Percentiles rank a stretch among this genome's conserved stretches.
Evolutionary conservation across 2,329 filamentous ascomycete species (phyloP).

Genomic region (Colletotrichum aenigma): DNA sequence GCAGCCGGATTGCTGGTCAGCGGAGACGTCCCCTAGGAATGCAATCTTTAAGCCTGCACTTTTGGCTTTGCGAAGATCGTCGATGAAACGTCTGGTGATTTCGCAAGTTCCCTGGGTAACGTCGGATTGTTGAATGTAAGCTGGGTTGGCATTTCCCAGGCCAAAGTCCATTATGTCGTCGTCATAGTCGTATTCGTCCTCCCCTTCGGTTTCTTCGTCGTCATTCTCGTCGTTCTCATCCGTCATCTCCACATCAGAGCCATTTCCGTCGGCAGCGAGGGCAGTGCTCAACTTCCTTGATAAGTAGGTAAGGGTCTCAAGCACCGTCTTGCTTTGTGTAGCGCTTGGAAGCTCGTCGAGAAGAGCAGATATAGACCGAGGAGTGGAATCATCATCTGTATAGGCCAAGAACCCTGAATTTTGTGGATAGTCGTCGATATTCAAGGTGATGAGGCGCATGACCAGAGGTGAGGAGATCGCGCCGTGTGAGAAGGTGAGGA

Average conservation of each 20-base stretch:
- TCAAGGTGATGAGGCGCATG: constrained; percentile 21
- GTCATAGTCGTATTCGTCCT: constrained; percentile 33
- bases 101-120: constrained; percentile 28
- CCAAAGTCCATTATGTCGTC: constrained; percentile 34
- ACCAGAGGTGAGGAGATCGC: constrained; percentile 30
- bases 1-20: constrained; percentile 37
- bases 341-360: constrained; percentile 51
- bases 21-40: constrained; percentile 53
- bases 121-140: constrained; percentile 1
- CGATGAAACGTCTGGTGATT: constrained; percentile 36
- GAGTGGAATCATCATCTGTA: constrained; percentile 40
- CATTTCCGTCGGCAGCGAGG: constrained; percentile 33
- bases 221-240: constrained; percentile 28
- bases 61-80: constrained; percentile 66
- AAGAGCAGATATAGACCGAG: constrained; percentile 29
- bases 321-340: constrained; percentile 46
- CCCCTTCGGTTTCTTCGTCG: constrained; percentile 32
- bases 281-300: constrained; percentile 28
- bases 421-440: constrained; percentile 41
- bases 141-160: constrained; percentile 29
- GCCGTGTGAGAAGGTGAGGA: constrained; percentile 56
- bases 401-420: constrained; percentile 46
- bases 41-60: constrained; percentile 74
- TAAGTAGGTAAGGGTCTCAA: constrained; percentile 33
- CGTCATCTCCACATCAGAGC: constrained; percentile 25